These are phyloP conservation scores for Neopestalotiopsis rosae DNA, from an alignment of 2,329 filamentous ascomycete genomes.

Conservation along the genomic window DNA sequence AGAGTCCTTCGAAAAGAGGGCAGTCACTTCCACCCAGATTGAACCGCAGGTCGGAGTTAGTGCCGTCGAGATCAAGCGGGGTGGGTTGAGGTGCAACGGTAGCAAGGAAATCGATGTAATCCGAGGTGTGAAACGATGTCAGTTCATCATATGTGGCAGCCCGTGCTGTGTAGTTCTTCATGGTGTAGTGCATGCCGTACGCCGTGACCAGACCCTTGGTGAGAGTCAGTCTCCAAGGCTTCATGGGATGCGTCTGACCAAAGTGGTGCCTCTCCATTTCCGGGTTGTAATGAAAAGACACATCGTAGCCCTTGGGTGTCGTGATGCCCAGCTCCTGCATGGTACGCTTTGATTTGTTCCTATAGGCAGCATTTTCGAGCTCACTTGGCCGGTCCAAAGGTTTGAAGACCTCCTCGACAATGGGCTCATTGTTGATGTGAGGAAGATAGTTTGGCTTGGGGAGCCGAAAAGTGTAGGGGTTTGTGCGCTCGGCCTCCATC, in stretches of 20 bases:
- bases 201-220: constrained; percentile 94
- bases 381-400: constrained; percentile 57
- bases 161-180: constrained; percentile 90
- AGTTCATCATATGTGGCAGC: constrained; percentile 88
- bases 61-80: constrained; percentile 68
- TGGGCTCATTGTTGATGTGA: constrained; percentile 55
- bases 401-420: constrained; percentile 57
- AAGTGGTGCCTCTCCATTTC: constrained; percentile 97
- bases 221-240: constrained; percentile 94
- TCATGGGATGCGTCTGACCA: constrained; percentile 97
- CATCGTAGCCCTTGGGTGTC: constrained; percentile 82
- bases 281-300: constrained; percentile 95
- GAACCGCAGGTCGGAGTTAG: constrained; percentile 71
- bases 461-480: constrained; percentile 45
- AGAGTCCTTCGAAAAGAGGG: constrained; percentile 94
- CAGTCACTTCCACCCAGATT: constrained; percentile 93
- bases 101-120: constrained; percentile 89
- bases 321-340: constrained; percentile 72
- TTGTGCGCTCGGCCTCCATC: not conserved
- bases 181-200: constrained; percentile 94
- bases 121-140: constrained; percentile 81
- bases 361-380: constrained; percentile 61
- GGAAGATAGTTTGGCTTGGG: constrained; percentile 67
- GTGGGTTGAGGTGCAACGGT: constrained; percentile 70
- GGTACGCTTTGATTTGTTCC: constrained; percentile 61